A percentile compares a stretch with the other conserved stretches of the same genome.
Evolutionary conservation across 108 stramenopile species (phyloP).

Genomic region (Nitzschia sp.): DNA sequence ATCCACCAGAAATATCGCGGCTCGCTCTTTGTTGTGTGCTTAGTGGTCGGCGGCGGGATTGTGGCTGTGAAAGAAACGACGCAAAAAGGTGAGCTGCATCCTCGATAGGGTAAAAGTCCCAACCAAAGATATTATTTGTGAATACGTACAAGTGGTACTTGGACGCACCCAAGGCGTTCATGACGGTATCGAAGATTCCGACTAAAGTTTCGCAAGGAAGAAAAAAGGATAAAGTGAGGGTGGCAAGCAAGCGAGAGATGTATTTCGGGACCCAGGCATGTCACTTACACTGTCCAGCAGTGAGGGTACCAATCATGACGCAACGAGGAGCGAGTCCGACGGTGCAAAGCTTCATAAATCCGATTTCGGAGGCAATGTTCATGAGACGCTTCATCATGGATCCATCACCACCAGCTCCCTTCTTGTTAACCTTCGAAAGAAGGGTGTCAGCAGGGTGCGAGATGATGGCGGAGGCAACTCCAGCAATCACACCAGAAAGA

Average conservation of each 20-base stretch:
- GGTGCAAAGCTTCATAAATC: slow-evolving; percentile 95
- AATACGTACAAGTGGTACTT: slow-evolving; percentile 99
- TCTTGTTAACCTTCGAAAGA: slow-evolving; percentile 98
- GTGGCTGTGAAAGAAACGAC: slow-evolving; percentile 8
- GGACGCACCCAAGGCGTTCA: slow-evolving; percentile 90
- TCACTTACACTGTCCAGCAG: slow-evolving; percentile 90
- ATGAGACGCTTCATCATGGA: slow-evolving; percentile 85
- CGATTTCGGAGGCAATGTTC: slow-evolving; percentile 94
- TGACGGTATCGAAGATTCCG: slow-evolving; percentile 99
- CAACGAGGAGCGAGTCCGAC: slow-evolving; percentile 95
- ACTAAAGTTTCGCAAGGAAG: too few species aligned
- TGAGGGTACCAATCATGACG: slow-evolving; percentile 99
- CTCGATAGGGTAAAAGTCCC: background rate
- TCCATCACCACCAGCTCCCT: slow-evolving; percentile 93
- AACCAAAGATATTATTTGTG: too few species aligned
- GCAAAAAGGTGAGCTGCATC: background rate
- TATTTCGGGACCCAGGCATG: background rate
- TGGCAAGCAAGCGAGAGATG: background rate
- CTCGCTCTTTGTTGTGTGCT: too few species aligned
- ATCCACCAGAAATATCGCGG: too few species aligned
- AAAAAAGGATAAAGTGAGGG: background rate
- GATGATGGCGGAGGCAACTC: slow-evolving; percentile 97
- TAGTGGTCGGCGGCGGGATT: slow-evolving; percentile 17
- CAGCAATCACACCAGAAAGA: slow-evolving; percentile 95
- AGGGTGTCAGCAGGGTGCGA: slow-evolving; percentile 99